These are phyloP conservation scores for Ephemerocybe angulata DNA, from an alignment of 768 basidiomycete genomes.

Conservation along the genomic window DNA sequence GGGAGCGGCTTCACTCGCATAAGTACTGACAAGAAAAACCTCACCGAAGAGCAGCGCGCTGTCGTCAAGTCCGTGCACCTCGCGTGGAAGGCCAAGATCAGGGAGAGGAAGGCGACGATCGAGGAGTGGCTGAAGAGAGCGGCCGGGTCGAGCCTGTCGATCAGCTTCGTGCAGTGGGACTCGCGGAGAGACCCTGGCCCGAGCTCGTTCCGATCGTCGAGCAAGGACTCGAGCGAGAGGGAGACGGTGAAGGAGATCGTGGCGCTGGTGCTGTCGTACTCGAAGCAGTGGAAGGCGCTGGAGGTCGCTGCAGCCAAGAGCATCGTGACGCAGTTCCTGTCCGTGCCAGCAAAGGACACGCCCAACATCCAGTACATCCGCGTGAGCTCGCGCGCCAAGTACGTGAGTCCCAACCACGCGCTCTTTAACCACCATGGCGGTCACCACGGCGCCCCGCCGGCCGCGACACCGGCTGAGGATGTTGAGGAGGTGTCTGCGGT, in stretches of 20 bases:
- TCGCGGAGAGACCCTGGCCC: background rate
- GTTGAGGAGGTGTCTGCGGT: background rate
- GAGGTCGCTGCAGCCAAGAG: slow-evolving; percentile 8
- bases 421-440: background rate
- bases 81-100: slow-evolving; percentile 8
- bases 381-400: background rate
- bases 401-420: background rate
- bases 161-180: slow-evolving; percentile 1
- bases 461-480: background rate
- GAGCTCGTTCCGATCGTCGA: background rate
- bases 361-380: background rate
- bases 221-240: background rate
- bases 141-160: background rate
- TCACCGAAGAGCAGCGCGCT: background rate
- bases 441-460: background rate
- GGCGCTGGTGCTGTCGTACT: background rate
- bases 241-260: background rate
- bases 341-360: slow-evolving; percentile 5
- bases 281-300: slow-evolving; percentile 7
- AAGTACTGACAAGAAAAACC: background rate
- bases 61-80: background rate
- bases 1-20: background rate
- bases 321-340: slow-evolving; percentile 8
- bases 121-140: background rate
- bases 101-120: background rate